phyloP scores from a whole-genome alignment of 208 protist genomes.

The Trypanosoma lewisi region DNA sequence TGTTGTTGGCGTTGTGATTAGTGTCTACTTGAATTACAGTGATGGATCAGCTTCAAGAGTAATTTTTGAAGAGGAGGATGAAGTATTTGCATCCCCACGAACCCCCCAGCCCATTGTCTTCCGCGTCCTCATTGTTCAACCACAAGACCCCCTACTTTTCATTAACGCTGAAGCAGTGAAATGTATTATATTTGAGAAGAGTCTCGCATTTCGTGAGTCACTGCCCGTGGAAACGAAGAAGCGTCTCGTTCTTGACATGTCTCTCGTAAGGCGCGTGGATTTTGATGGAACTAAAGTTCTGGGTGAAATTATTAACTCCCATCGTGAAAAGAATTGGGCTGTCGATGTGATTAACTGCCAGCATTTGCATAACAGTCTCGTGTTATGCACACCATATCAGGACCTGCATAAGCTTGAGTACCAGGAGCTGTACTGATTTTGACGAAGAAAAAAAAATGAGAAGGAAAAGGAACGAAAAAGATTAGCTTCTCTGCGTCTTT shows the following conservation, averaged over 20 bases:
- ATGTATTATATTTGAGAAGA: conserved; percentile 21
- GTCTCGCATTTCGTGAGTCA: conserved; percentile 21
- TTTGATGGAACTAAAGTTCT: conserved; percentile 33
- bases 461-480: conserved; percentile 1
- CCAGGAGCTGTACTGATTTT: conserved; percentile 24
- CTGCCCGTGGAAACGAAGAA: conserved; percentile 14
- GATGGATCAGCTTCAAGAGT: conserved; percentile 8
- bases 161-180: conserved; percentile 26
- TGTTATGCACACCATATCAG: conserved; percentile 27
- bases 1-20: conserved; percentile 27
- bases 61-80: conserved; percentile 29
- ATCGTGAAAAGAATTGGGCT: conserved; percentile 26
- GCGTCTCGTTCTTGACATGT: conserved; percentile 30
- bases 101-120: conserved; percentile 21
- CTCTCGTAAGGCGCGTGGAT: conserved; percentile 24
- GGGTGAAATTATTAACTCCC: conserved; percentile 30
- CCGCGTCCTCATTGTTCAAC: conserved; percentile 26
- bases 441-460: conserved; percentile 1
- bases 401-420: conserved; percentile 30
- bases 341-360: conserved; percentile 29
- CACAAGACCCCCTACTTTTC: conserved; percentile 28
- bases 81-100: conserved; percentile 26
- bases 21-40: conserved; percentile 27
- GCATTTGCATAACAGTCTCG: conserved; percentile 28
- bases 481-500: too few relatives aligned